Evolutionary conservation across 306 rosid genomes (phyloP), one percentile per base, ranked within the genome.

Genomic region (Astragalus glycyphyllos): DNA sequence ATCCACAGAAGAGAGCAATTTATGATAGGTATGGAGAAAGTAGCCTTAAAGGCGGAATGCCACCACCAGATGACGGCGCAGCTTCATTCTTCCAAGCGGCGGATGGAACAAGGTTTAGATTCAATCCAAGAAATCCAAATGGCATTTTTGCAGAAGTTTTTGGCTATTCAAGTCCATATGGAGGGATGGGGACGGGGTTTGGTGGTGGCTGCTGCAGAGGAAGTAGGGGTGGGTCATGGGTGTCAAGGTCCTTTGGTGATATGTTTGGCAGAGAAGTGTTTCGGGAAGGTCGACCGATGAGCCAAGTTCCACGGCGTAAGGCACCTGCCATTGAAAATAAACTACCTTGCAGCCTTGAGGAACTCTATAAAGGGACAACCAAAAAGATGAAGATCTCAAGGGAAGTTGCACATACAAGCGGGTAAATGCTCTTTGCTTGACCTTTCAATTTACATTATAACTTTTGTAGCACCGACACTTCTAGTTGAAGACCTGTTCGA

Each of bases 331-430:
- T 90, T 35, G 89, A 90, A 80, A 85, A 58, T 66, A 86, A 74
- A 31, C 55, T 92, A 58, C 82, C 88, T 1, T 92, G 98, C 83
- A 90, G 84, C 85, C 91, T 93, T 72, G 98, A 93, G 86, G 97
- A 93, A 63, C 93, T 93, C 42, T 93, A 86, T 10, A 90, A 83
- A 71, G 98, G 98, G 4, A 85, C 88, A 50, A 85, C 94, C 57
- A 93, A 86, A 80, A 93, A 85, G 93, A 88, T 93, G 98, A 93
- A 88, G 82, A 88, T 93, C 64, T 88, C 96, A 7, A 86, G 98
- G 73, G 93, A 84, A 74, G 74, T 90, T 76, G 71, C 79, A 3
- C 85, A 84, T 72, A 86, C 90, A 4, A 93, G 91, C 68, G 97
- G 98, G 98, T 93, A 72, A 74, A 75, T 82, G 4, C 51, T 66